Conservation (phyloP, 2,329 filamentous ascomycete species). For the Colletotrichum theobromicola region DNA sequence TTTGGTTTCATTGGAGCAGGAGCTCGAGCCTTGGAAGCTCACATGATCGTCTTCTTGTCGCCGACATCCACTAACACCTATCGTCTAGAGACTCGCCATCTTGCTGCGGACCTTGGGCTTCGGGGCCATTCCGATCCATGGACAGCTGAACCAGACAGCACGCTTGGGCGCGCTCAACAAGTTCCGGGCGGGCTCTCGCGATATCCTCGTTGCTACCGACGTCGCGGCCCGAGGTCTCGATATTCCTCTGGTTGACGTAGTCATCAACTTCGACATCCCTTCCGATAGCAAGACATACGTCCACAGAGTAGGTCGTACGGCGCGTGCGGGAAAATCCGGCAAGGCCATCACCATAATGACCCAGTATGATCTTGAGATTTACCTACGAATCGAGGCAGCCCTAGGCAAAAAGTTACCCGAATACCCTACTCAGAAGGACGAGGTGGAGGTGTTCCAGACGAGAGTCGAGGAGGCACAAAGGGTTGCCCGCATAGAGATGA, state of each 20-base stretch:
- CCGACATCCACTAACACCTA: neutral
- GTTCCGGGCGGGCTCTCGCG: constrained; percentile 79
- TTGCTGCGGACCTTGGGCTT: constrained; percentile 85
- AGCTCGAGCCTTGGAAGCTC: neutral
- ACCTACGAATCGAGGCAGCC: constrained; percentile 80
- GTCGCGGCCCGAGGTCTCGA: constrained; percentile 93
- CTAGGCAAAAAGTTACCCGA: constrained; percentile 78
- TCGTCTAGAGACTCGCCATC: constrained; percentile 77
- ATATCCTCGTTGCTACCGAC: constrained; percentile 91
- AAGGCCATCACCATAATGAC: constrained; percentile 82
- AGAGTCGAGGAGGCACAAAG: constrained; percentile 85
- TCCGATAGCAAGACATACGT: constrained; percentile 90
- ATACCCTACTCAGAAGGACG: constrained; percentile 75
- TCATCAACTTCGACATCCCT: constrained; percentile 86
- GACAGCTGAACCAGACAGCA: constrained; percentile 85
- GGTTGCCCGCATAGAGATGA: constrained; percentile 81
- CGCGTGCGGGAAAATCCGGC: constrained; percentile 84
- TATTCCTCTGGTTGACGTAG: constrained; percentile 88
- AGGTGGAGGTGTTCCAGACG: constrained; percentile 81
- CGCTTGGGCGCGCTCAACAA: constrained; percentile 90
- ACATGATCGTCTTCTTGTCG: neutral
- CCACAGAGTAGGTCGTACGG: constrained; percentile 87
- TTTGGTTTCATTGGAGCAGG: neutral
- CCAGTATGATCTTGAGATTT: constrained; percentile 87
- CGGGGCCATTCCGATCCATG: constrained; percentile 89